Evolutionary conservation across 2,329 filamentous ascomycete genomes (phyloP).

Genomic region (Trichothecium roseum): DNA sequence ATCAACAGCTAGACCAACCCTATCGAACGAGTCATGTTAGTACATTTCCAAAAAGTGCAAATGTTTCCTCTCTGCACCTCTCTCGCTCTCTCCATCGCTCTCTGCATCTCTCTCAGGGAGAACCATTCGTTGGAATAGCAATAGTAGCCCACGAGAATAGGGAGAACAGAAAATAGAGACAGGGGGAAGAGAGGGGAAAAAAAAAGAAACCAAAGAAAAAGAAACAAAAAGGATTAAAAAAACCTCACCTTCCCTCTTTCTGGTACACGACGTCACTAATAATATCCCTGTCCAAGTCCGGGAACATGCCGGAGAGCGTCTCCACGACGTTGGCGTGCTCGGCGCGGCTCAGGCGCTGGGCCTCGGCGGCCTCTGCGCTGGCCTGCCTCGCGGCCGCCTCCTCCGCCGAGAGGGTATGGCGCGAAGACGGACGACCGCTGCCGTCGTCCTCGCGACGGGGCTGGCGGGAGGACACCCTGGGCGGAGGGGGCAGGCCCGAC

Average conservation of each 20-base stretch:
- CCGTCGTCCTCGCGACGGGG: conserved; percentile 12
- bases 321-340: conserved; percentile 91
- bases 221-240: neutral
- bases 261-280: conserved; percentile 95
- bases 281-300: conserved; percentile 83
- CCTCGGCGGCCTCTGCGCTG: conserved; percentile 81
- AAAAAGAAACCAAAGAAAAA: neutral
- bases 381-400: conserved; percentile 86
- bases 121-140: too few species aligned
- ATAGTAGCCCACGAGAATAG: too few species aligned
- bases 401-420: conserved; percentile 56
- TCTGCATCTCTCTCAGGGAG: too few species aligned
- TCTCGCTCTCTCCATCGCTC: too few species aligned
- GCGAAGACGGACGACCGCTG: conserved; percentile 20
- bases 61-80: too few species aligned
- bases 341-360: conserved; percentile 66
- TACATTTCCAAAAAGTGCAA: neutral
- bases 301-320: conserved; percentile 93
- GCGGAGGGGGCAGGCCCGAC: conserved; percentile 11
- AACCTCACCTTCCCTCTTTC: conserved; percentile 81
- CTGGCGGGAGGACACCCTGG: conserved; percentile 14
- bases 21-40: conserved; percentile 19
- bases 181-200: neutral
- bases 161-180: neutral
- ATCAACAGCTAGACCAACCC: conserved; percentile 77